Base-by-base conservation (phyloP, 2,329 filamentous ascomycete species). In the Rutstroemia sp. region DNA sequence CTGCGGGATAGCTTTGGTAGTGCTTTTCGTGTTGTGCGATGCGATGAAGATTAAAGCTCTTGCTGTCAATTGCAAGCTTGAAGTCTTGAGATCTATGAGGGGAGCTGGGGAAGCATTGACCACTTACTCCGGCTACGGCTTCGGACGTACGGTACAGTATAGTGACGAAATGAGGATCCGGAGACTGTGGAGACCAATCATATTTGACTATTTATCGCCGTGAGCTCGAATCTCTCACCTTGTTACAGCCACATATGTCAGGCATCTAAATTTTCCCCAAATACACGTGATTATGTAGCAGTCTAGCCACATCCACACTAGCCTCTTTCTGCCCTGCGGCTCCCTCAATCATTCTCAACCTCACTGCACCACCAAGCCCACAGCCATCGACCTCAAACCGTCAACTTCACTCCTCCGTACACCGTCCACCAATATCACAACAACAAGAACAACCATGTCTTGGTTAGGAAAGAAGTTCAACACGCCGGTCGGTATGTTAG, bases 401-500 rank as follows among this genome's bases (percentile, higher is more conserved):
- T 30, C 56, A 47, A 45, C 27, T 44, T 25, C 36, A 44, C 59
- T 57, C 52, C 55, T 59, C 57, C 53, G 44, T 47, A 48, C 65
- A 64, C 61, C 67, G 64, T 64, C 68, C 69, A 63, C 67, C 68
- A 68, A 30, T 55, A 50, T 51, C 6, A 27, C 53, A 45, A 45
- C 69, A 68, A 67, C 65, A 44, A 71, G 67, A 68, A 71, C 79
- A 87, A 77, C 27, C 69, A 89, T 90, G 87, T 83, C 82, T 77
- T 83, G 86, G 77, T 80, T 92, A 75, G 85, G 86, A 73, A 92
- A 91, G 82, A 92, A 90, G 80, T 92, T 89, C 78, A 84, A 85
- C 69, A 80, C 83, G 71, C 87, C 87, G 67, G 76, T 92, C 73
- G 78, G 88, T 92, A 82, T 70, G 88, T 85, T 71, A 73, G 77